Percentiles rank a stretch among this genome's conserved stretches.
Evolutionary conservation across 257 asterid genomes (phyloP).

Genomic region (Handroanthus guayacan): DNA sequence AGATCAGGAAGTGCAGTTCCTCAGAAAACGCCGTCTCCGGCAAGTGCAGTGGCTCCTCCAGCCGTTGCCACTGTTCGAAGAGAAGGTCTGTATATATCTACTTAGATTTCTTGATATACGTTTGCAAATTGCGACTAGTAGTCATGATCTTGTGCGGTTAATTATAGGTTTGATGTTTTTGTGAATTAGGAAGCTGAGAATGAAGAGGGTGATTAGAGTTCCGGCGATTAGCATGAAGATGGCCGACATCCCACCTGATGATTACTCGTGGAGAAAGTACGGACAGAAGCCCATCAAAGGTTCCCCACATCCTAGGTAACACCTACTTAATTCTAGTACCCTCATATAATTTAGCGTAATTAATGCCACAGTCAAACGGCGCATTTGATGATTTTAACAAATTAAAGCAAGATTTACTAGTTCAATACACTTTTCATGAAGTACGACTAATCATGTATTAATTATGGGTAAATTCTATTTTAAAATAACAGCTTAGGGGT

Average conservation of each 20-base stretch:
- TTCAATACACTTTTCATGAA: too few species aligned
- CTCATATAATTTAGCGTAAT: not conserved
- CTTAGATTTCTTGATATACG: not conserved
- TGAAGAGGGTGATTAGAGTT: slow-evolving; percentile 74
- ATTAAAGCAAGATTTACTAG: too few species aligned
- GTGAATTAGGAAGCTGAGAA: slow-evolving; percentile 56
- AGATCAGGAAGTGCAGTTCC: slow-evolving; percentile 64
- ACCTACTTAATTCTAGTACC: not conserved
- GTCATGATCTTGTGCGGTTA: not conserved
- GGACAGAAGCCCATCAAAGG: slow-evolving; percentile 99
- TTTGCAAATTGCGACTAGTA: too few species aligned
- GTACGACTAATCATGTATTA: not conserved
- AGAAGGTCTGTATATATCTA: slow-evolving; percentile 54
- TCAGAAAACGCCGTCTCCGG: slow-evolving; percentile 76
- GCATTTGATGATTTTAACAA: not conserved
- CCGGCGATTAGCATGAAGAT: slow-evolving; percentile 96
- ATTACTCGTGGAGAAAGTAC: slow-evolving; percentile 97
- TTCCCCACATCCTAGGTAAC: slow-evolving; percentile 98
- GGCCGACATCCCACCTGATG: slow-evolving; percentile 95
- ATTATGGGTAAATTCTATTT: too few species aligned
- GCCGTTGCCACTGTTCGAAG: slow-evolving; percentile 91
- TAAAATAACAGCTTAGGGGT: too few species aligned
- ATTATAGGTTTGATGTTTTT: not conserved
- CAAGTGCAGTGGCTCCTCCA: slow-evolving; percentile 79
- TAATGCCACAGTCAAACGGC: not conserved